These are phyloP conservation scores for Rhodocollybia butyracea DNA, from an alignment of 768 basidiomycete species.

Conservation along the genomic window DNA sequence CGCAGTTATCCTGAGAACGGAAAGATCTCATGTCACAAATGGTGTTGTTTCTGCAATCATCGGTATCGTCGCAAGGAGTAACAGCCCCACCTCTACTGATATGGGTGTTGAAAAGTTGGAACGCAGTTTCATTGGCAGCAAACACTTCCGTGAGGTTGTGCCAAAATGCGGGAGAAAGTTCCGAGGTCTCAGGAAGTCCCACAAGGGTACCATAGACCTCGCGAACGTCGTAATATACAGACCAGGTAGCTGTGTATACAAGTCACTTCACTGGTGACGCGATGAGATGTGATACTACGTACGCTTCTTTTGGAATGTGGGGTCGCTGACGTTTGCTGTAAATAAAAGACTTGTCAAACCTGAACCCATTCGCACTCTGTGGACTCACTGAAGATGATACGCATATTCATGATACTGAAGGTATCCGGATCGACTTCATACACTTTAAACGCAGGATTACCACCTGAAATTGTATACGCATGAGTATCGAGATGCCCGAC, in stretches of 20 bases:
- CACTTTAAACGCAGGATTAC: constrained; percentile 36
- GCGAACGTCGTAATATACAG: constrained; percentile 34
- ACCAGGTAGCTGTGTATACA: constrained; percentile 26
- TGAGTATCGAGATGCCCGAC: background rate
- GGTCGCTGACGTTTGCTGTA: constrained; percentile 23
- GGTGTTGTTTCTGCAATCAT: constrained; percentile 33
- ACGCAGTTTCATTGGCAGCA: constrained; percentile 24
- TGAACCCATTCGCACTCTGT: background rate
- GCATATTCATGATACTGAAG: constrained; percentile 35
- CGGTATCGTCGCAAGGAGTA: constrained; percentile 27
- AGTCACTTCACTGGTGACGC: background rate
- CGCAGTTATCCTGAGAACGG: constrained; percentile 42
- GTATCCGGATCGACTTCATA: constrained; percentile 42
- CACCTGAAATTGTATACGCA: constrained; percentile 15
- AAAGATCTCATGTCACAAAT: constrained; percentile 44
- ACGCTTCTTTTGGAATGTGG: constrained; percentile 23
- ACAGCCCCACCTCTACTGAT: constrained; percentile 36
- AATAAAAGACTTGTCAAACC: background rate
- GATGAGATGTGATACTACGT: background rate
- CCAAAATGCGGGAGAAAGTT: constrained; percentile 38
- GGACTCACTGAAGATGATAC: constrained; percentile 28
- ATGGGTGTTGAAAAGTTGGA: constrained; percentile 36
- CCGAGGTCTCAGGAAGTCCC: constrained; percentile 13
- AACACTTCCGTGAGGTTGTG: constrained; percentile 34
- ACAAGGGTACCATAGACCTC: constrained; percentile 29